Evolutionary conservation across 495 filamentous ascomycete species (phyloP).

Genomic region (Hypoxylon lienhwacheense): DNA sequence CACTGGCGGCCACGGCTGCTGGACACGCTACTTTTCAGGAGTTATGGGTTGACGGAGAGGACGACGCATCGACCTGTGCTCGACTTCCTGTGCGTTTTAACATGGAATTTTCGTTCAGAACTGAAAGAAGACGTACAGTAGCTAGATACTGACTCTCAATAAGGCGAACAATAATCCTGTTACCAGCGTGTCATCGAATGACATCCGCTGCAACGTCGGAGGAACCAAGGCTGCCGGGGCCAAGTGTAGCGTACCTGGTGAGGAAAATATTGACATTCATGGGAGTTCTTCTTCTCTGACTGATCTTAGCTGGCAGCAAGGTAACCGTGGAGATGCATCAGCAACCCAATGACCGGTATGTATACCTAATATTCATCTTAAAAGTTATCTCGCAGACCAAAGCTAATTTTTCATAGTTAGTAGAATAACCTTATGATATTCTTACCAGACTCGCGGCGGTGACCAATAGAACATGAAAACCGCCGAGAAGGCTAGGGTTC

Average conservation of each 20-base stretch:
- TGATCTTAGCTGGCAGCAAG: constrained; percentile 45
- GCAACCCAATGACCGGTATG: constrained; percentile 52
- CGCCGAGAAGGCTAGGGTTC: too few relatives aligned
- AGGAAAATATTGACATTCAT: not conserved
- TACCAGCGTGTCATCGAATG: constrained; percentile 43
- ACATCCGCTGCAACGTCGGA: constrained; percentile 49
- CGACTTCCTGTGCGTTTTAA: constrained; percentile 39
- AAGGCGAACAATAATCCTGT: constrained; percentile 51
- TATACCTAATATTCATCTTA: too few relatives aligned
- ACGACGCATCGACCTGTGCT: constrained; percentile 48
- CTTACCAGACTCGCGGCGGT: too few relatives aligned
- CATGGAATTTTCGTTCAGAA: not conserved
- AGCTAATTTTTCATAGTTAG: too few relatives aligned
- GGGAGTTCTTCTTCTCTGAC: constrained; percentile 3
- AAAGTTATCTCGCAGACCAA: too few relatives aligned
- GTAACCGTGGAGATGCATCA: constrained; percentile 60
- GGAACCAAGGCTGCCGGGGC: constrained; percentile 21
- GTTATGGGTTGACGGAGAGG: constrained; percentile 53
- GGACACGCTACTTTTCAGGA: constrained; percentile 58
- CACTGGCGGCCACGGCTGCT: constrained; percentile 33
- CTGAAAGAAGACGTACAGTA: not conserved
- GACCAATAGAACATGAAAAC: too few relatives aligned
- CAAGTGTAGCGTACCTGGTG: constrained; percentile 29
- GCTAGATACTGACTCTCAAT: not conserved
- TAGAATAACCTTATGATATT: too few relatives aligned